phyloP scores from a whole-genome alignment of 2,329 filamentous ascomycete genomes.

The Hawksworthiomyces lignivorus region DNA sequence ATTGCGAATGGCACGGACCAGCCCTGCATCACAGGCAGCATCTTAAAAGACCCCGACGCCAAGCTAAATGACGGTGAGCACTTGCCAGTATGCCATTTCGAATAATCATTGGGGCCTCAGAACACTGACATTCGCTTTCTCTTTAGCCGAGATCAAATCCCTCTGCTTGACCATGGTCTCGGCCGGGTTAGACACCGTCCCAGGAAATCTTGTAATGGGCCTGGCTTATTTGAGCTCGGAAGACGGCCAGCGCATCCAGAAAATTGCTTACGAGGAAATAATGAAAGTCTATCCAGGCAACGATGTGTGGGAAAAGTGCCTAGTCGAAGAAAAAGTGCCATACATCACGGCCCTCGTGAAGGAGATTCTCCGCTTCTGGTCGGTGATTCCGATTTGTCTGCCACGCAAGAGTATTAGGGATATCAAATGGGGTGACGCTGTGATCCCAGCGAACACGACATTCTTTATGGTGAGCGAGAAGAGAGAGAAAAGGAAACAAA shows the following conservation, averaged over 20 bases:
- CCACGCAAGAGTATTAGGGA: slow-evolving; percentile 65
- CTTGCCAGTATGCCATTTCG: too few relatives aligned
- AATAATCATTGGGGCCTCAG: too few relatives aligned
- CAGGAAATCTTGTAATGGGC: slow-evolving; percentile 71
- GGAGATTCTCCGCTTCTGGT: slow-evolving; percentile 70
- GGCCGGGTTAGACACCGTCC: slow-evolving; percentile 73
- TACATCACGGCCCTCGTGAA: slow-evolving; percentile 74
- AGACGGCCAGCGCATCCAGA: slow-evolving; percentile 62
- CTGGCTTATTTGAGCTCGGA: slow-evolving; percentile 63
- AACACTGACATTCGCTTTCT: too few relatives aligned
- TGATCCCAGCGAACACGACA: slow-evolving; percentile 67
- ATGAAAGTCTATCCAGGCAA: slow-evolving; percentile 61
- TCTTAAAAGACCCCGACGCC: slow-evolving; percentile 9
- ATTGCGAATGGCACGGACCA: slow-evolving; percentile 17
- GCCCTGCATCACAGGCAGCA: slow-evolving; percentile 20
- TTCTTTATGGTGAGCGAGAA: too few relatives aligned
- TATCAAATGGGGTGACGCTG: slow-evolving; percentile 57
- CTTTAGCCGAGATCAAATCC: slow-evolving; percentile 54
- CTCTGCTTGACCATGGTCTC: slow-evolving; percentile 71
- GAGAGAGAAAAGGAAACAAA: too few relatives aligned
- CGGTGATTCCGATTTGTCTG: slow-evolving; percentile 70
- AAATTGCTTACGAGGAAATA: slow-evolving; percentile 61
- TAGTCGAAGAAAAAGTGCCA: slow-evolving; percentile 65
- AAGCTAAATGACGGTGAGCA: too few relatives aligned
- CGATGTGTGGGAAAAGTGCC: slow-evolving; percentile 66